phyloP scores from a whole-genome alignment of 495 filamentous ascomycete genomes.

The Hapsidospora chrysogenum region DNA sequence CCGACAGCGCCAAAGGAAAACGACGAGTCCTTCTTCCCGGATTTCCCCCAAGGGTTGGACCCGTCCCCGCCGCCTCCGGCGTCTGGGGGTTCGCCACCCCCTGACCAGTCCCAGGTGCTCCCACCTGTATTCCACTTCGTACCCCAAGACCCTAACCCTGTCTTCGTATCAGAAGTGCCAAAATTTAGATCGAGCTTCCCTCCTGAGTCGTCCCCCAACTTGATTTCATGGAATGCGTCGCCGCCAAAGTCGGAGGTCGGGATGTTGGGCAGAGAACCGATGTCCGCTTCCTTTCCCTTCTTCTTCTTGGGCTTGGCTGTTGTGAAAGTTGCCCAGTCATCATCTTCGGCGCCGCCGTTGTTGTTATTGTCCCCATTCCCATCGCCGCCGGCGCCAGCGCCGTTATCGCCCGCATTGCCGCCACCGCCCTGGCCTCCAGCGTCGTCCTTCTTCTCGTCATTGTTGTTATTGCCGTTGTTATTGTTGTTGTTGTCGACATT shows the following conservation, averaged over 20 bases:
- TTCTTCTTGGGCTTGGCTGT: slow-evolving; percentile 31
- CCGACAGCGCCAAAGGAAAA: slow-evolving; percentile 1
- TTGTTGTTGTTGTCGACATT: slow-evolving; percentile 9
- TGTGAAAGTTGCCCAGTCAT: slow-evolving; percentile 16
- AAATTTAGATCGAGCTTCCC: slow-evolving; percentile 15
- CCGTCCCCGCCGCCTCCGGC: slow-evolving; percentile 5
- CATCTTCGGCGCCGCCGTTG: slow-evolving; percentile 16
- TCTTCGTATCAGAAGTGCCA: slow-evolving; percentile 14
- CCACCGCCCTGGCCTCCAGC: slow-evolving; percentile 8
- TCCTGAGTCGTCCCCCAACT: slow-evolving; percentile 24
- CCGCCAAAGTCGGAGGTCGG: slow-evolving; percentile 6
- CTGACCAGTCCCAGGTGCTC: slow-evolving; percentile 15
- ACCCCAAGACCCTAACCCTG: slow-evolving; percentile 20
- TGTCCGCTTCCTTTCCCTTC: slow-evolving; percentile 3
- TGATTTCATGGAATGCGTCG: slow-evolving; percentile 30
- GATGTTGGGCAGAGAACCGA: slow-evolving; percentile 7
- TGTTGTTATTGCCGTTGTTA: too few relatives aligned
- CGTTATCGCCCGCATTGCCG: slow-evolving; percentile 7
- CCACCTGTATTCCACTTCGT: slow-evolving; percentile 17
- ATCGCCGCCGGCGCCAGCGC: slow-evolving; percentile 11
- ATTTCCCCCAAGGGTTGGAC: slow-evolving; percentile 3
- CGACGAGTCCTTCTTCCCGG: slow-evolving; percentile 3
- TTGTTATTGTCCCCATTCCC: slow-evolving; percentile 14
- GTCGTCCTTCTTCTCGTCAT: slow-evolving; percentile 28
- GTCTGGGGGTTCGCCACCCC: slow-evolving; percentile 7